Percentiles rank a stretch among this genome's conserved stretches.
Evolutionary conservation across 257 asterid species (phyloP).

Genomic region (Penstemon newberryi): DNA sequence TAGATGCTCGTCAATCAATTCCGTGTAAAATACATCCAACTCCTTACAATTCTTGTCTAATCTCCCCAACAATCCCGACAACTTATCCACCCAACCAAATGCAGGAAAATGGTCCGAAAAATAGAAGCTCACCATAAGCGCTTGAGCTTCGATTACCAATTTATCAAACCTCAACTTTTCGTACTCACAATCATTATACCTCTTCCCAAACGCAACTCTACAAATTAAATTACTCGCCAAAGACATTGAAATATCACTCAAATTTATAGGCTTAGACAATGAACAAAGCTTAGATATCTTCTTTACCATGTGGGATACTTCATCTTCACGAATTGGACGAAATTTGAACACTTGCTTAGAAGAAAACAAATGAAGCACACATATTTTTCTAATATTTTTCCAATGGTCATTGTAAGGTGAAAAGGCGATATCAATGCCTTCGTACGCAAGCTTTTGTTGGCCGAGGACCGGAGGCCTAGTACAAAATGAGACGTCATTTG

Average conservation of each 20-base stretch:
- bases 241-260: slow-evolving; percentile 32
- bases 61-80: slow-evolving; percentile 26
- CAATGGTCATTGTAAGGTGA: slow-evolving; percentile 33
- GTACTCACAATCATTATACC: slow-evolving; percentile 34
- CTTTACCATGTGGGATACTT: slow-evolving; percentile 24
- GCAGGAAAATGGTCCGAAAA: slow-evolving; percentile 38
- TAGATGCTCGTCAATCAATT: slow-evolving; percentile 44
- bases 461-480: slow-evolving; percentile 33
- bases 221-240: slow-evolving; percentile 38
- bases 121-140: slow-evolving; percentile 38
- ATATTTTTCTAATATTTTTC: slow-evolving; percentile 29
- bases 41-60: slow-evolving; percentile 27
- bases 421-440: slow-evolving; percentile 40
- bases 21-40: slow-evolving; percentile 36
- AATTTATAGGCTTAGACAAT: not conserved
- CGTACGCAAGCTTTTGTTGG: slow-evolving; percentile 38
- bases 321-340: slow-evolving; percentile 33
- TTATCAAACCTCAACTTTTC: slow-evolving; percentile 33
- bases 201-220: slow-evolving; percentile 43
- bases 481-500: slow-evolving; percentile 30
- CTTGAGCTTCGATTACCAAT: slow-evolving; percentile 37
- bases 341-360: slow-evolving; percentile 32
- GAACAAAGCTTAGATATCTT: slow-evolving; percentile 8
- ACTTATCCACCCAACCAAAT: slow-evolving; percentile 40
- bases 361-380: slow-evolving; percentile 31